Base-by-base conservation (phyloP, 257 asterid species). In the Hygrophila difformis region DNA sequence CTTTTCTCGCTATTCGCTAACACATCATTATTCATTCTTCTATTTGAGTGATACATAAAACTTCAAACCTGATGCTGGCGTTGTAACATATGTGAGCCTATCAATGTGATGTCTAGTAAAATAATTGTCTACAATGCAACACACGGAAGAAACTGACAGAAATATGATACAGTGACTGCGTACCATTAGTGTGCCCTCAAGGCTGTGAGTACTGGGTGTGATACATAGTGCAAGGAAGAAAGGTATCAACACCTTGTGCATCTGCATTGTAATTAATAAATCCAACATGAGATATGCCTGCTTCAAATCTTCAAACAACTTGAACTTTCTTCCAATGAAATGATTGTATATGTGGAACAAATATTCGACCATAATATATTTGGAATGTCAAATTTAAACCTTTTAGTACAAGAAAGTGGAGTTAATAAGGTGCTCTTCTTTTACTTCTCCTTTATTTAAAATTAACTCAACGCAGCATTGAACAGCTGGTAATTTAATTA, bases 171-270 rank as follows among this genome's bases (percentile, higher is more conserved):
- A 39, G 68, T 42, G 56, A 18, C 17, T 29, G 50, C 76, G 23
- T 70, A 85, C 98, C 74, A 89, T 52, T 59, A 89, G 64, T 24
- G 96, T 85, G 56, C 98, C 98, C 78, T 89, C 98, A 28, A 85
- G 92, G 81, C 96, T 71, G 58, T 85, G 96, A 18, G 86, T 87
- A 70, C 86, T 75, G 23, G 98, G 96, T 10, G 94, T 73, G 59
- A 85, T 65, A 31, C 73, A 79, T 26, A 89, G 84, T 23, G 98
- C 80, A 43, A 85, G 75, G 66, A 75, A 79, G 72, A 60, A 85
- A 15, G 94, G 96, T 54, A 89, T 61, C 85, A 89, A 64, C 50
- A 79, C 92, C 73, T 72, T 73, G 76, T 85, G 98, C 94, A 82
- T 85, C 98, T 89, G 94, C 73, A 62, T 28, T n/a, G 16, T 55